Evolutionary conservation across 2,329 filamentous ascomycete genomes (phyloP).

Genomic region (Daldinia sp.): DNA sequence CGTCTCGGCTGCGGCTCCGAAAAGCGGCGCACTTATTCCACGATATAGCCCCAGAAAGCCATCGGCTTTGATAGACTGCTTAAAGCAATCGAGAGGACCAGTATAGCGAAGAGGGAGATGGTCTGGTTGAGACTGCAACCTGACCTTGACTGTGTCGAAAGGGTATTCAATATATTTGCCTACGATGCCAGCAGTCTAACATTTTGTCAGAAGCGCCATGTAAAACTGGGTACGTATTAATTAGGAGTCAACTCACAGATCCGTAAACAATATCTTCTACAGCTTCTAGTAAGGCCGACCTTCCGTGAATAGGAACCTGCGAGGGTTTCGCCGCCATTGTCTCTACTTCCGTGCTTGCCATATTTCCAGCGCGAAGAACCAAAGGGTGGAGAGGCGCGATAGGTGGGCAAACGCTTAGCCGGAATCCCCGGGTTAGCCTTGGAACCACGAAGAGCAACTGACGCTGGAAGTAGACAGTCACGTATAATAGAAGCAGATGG

Average conservation of each 20-base stretch:
- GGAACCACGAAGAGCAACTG: neutral
- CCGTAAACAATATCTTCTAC: slow-evolving; percentile 90
- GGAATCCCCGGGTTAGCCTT: slow-evolving; percentile 18
- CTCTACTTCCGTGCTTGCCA: slow-evolving; percentile 47
- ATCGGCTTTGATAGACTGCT: slow-evolving; percentile 82
- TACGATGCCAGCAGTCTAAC: slow-evolving; percentile 81
- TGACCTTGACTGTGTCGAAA: slow-evolving; percentile 98
- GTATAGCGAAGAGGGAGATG: slow-evolving; percentile 83
- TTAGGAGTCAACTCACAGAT: slow-evolving; percentile 69
- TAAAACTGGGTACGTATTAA: neutral
- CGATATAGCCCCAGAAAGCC: slow-evolving; percentile 88
- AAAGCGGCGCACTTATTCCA: slow-evolving; percentile 89
- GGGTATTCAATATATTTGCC: slow-evolving; percentile 99
- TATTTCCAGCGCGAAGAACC: slow-evolving; percentile 34
- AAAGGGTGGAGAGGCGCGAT: slow-evolving; percentile 20
- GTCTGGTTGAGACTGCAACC: slow-evolving; percentile 94
- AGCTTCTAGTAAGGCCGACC: slow-evolving; percentile 69
- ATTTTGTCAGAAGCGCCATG: slow-evolving; percentile 32
- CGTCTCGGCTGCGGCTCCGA: slow-evolving; percentile 92
- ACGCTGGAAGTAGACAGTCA: slow-evolving; percentile 32
- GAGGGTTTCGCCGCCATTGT: slow-evolving; percentile 43
- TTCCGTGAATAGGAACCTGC: slow-evolving; percentile 29
- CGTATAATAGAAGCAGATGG: slow-evolving; percentile 44
- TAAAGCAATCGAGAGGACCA: slow-evolving; percentile 93
- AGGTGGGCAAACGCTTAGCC: slow-evolving; percentile 7